phyloP scores from a whole-genome alignment of 768 basidiomycete species.

The Mycena filopes region DNA sequence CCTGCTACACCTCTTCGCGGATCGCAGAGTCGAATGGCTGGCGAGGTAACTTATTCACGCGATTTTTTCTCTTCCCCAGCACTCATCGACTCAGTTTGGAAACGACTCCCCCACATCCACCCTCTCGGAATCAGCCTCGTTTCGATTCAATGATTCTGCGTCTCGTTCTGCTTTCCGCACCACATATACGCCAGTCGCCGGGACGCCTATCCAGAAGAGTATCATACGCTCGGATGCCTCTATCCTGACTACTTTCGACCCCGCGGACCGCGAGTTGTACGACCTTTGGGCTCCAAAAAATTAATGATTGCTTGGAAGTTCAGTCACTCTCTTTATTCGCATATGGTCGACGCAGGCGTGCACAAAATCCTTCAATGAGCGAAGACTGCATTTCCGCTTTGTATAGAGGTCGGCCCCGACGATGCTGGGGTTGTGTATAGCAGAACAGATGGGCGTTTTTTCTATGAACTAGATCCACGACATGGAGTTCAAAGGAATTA shows the following conservation, averaged over 20 bases:
- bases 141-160: conserved; percentile 37
- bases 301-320: too few relatives aligned
- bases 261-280: conserved; percentile 80
- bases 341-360: too few relatives aligned
- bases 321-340: too few relatives aligned
- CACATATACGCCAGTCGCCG: conserved; percentile 40
- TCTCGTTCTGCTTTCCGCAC: conserved; percentile 46
- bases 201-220: conserved; percentile 47
- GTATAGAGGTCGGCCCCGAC: too few relatives aligned
- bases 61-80: neutral
- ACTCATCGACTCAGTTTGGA: conserved; percentile 11
- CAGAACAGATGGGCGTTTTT: too few relatives aligned
- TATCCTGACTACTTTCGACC: conserved; percentile 79
- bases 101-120: conserved; percentile 46
- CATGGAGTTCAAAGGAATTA: too few relatives aligned
- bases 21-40: conserved; percentile 28
- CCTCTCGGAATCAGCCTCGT: conserved; percentile 44
- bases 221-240: conserved; percentile 73
- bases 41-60: conserved; percentile 28
- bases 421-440: too few relatives aligned
- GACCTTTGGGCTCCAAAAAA: conserved; percentile 76
- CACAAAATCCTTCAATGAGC: too few relatives aligned
- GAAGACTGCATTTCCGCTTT: too few relatives aligned
- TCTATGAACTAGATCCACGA: too few relatives aligned
- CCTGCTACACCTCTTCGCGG: conserved; percentile 22